Evolutionary conservation across 176 grass and related monocot genomes (phyloP), one percentile per base, ranked within the genome.

Genomic region (Oryza officinalis): DNA sequence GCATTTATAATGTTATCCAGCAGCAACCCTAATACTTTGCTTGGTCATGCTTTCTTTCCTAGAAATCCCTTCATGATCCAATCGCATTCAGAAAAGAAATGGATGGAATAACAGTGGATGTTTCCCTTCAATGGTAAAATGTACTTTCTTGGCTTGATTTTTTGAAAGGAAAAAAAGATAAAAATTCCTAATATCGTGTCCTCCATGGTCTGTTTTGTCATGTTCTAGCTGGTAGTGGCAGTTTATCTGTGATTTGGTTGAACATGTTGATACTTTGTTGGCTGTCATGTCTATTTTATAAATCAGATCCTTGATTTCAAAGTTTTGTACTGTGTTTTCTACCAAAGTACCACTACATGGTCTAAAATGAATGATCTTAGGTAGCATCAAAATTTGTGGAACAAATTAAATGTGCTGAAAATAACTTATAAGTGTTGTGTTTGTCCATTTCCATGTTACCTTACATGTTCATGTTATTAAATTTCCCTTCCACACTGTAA

Each of bases 71-170:
- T 64, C 96, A 98, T 79, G 89, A 98, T 77, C 89, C 89, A 45
- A 89, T 98, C 77, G 84, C 85, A 27, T 98, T 94, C 79, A 90
- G 78, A 83, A 92, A 90, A 81, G 87, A 85, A 78, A 79, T 84
- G 80, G 93, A 89, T 90, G 96, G 93, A 78, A 83, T 95, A 74
- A 90, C 69, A 18, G 91, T 98, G 38, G 93, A 98, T 79, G 91
- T 94, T 67, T 94, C 96, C 32, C 91, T 98, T 87, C 96, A 98
- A 80, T 98, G 96, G 96, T 98, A 98, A 87, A 76, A 27, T 79
- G 10, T 74, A 69, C 86, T 79, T 46, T 26, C 38, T 63, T 73
- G 41, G 14, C 67, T 83, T 67, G 25, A 66, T 13, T 38, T 80
- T 74, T 31, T 50, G 20, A 9, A 6, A 13, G 50, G 20, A 60